A percentile compares a stretch with the other conserved stretches of the same genome.
phyloP scores from a whole-genome alignment of 805 yeast genomes.

The Blastobotrys parvus region DNA sequence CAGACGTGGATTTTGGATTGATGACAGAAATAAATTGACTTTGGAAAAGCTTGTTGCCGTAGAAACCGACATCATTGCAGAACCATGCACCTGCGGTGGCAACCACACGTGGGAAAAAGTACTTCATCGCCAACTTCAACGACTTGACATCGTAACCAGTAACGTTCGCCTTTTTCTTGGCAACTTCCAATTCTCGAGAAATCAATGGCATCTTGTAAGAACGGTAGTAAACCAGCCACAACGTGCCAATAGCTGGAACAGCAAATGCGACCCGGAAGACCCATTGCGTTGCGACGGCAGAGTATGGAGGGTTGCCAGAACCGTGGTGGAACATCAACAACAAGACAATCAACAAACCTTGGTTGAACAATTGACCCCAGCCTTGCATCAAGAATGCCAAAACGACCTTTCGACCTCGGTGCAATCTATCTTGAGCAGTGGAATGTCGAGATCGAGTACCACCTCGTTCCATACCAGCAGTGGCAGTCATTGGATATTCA shows the following conservation, averaged over 20 bases:
- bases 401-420: conserved; percentile 29
- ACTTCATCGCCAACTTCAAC: conserved; percentile 17
- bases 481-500: conserved; percentile 58
- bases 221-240: conserved; percentile 29
- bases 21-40: conserved; percentile 28
- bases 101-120: conserved; percentile 40
- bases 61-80: conserved; percentile 51
- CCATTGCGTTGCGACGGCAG: conserved; percentile 27
- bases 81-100: conserved; percentile 53
- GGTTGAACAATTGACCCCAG: conserved; percentile 87
- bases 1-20: conserved; percentile 25
- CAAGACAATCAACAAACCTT: conserved; percentile 72
- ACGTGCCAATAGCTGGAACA: conserved; percentile 28
- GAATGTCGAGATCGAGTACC: conserved; percentile 21
- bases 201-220: conserved; percentile 27
- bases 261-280: conserved; percentile 28
- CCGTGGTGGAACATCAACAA: conserved; percentile 83
- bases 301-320: conserved; percentile 77
- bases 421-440: conserved; percentile 25
- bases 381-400: conserved; percentile 79
- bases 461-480: conserved; percentile 55
- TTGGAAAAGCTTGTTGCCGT: conserved; percentile 44
- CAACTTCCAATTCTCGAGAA: conserved; percentile 18
- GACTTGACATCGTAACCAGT: conserved; percentile 27
- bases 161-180: conserved; percentile 23